These are phyloP conservation scores for Malus sylvestris DNA, from an alignment of 306 rosid genomes.

Conservation along the genomic window DNA sequence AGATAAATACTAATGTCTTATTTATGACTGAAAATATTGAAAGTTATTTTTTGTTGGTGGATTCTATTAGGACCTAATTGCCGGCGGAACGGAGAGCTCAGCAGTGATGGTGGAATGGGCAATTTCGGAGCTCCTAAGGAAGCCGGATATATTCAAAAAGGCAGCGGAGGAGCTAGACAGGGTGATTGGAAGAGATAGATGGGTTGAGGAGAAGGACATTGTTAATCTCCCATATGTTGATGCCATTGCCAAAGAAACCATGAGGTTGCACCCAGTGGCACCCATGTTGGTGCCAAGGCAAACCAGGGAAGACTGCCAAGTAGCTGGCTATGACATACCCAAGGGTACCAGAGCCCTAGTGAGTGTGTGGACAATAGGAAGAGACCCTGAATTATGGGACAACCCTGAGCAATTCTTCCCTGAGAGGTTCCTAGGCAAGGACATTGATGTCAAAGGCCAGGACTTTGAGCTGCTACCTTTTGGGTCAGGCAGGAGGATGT, in stretches of 20 bases:
- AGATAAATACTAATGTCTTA: neutral
- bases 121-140: slow-evolving; percentile 48
- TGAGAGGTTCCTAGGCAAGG: slow-evolving; percentile 50
- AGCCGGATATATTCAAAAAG: slow-evolving; percentile 48
- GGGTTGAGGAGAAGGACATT: slow-evolving; percentile 84
- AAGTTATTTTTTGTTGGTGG: neutral
- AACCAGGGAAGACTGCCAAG: slow-evolving; percentile 32
- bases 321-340: slow-evolving; percentile 60
- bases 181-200: slow-evolving; percentile 63
- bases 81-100: slow-evolving; percentile 82
- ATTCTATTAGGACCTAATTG: slow-evolving; percentile 42
- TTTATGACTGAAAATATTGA: neutral
- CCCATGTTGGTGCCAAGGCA: slow-evolving; percentile 68
- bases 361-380: slow-evolving; percentile 52
- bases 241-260: slow-evolving; percentile 56
- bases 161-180: slow-evolving; percentile 62
- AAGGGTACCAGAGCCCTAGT: slow-evolving; percentile 55
- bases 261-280: slow-evolving; percentile 83
- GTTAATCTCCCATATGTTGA: slow-evolving; percentile 40
- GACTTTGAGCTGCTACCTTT: slow-evolving; percentile 72
- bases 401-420: slow-evolving; percentile 54
- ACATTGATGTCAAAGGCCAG: slow-evolving; percentile 62
- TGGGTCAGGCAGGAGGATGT: slow-evolving; percentile 86
- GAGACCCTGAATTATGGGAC: slow-evolving; percentile 67
- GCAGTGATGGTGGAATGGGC: slow-evolving; percentile 75